Evolutionary conservation across 768 basidiomycete species (phyloP), one percentile per base, ranked within the genome.

Genomic region (Tricholoma bakamatsutake): DNA sequence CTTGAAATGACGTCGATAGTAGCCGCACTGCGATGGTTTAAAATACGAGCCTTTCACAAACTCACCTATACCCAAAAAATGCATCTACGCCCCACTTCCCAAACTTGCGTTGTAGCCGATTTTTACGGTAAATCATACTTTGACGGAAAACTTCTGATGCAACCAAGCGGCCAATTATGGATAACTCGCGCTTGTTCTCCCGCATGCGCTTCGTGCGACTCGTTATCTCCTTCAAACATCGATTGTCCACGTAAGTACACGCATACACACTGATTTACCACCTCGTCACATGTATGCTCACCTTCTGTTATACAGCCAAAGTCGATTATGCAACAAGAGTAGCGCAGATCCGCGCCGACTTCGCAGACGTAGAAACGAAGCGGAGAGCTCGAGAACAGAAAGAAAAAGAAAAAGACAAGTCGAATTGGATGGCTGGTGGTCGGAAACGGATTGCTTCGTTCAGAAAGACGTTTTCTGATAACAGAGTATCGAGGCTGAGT

Each of bases 31-130:
- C 15, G 15, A 5, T 3, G n/a, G 37, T 39, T 13, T 39, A 24
- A 39, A 39, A 39, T 39, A 39, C 15, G 37, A 39, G 70, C 21
- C 73, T n/a, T n/a, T n/a, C n/a, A n/a, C n/a, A n/a, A n/a, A n/a
- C n/a, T n/a, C n/a, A n/a, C n/a, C n/a, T n/a, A 0, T 77, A 76
- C 51, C 76, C 75, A 15, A 70, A 39, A 11, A 39, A 43, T 43
- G 42, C 42, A 5, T 24, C 21, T 5, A 40, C n/a, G 43, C 27
- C 4, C 27, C 15, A 47, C 15, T n/a, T 47, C 46, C 6, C 46
- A 30, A 47, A 47, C 12, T 6, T 47, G 46, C 28, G 5, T 47
- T 5, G 46, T 47, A 3, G 46, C 46, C 13, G 46, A 47, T 15
- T 47, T 47, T 15, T 47, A 47, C 7, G 46, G 46, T 3, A 47